Conservation (phyloP, 176 grass and related monocot species). For the Oryza nivara region DNA sequence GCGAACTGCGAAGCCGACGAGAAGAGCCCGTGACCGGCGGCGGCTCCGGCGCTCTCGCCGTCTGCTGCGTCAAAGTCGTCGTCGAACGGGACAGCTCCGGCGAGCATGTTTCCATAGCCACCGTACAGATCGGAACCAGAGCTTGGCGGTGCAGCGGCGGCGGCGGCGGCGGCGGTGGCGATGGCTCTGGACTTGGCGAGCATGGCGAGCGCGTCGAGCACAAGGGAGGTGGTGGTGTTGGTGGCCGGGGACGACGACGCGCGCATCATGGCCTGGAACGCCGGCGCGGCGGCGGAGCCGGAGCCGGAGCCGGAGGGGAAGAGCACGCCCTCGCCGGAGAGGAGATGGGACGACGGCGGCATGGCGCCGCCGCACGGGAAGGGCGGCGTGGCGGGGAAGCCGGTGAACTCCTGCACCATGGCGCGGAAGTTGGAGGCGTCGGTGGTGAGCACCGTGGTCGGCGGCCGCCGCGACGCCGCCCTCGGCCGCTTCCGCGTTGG, state of each 20-base stretch:
- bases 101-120: not conserved
- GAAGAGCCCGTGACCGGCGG: constrained; percentile 18
- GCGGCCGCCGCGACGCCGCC: constrained; percentile 55
- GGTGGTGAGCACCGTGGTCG: constrained; percentile 73
- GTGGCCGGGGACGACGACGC: constrained; percentile 7
- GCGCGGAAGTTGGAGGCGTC: constrained; percentile 81
- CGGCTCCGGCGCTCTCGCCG: not conserved
- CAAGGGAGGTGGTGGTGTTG: not conserved
- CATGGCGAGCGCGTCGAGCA: constrained; percentile 1
- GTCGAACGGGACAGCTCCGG: constrained; percentile 6
- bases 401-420: constrained; percentile 97
- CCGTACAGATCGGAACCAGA: constrained; percentile 12
- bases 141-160: not conserved
- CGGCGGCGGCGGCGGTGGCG: not conserved
- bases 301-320: not conserved
- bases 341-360: constrained; percentile 42
- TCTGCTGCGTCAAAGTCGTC: not conserved
- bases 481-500: constrained; percentile 61
- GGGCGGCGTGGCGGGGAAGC: constrained; percentile 63
- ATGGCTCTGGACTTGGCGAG: constrained; percentile 1
- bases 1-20: constrained; percentile 20
- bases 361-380: constrained; percentile 22
- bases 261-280: constrained; percentile 16
- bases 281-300: constrained; percentile 2
- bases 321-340: constrained; percentile 4